Base-by-base conservation (phyloP, 805 yeast species). In the Saturnispora ahearnii region DNA sequence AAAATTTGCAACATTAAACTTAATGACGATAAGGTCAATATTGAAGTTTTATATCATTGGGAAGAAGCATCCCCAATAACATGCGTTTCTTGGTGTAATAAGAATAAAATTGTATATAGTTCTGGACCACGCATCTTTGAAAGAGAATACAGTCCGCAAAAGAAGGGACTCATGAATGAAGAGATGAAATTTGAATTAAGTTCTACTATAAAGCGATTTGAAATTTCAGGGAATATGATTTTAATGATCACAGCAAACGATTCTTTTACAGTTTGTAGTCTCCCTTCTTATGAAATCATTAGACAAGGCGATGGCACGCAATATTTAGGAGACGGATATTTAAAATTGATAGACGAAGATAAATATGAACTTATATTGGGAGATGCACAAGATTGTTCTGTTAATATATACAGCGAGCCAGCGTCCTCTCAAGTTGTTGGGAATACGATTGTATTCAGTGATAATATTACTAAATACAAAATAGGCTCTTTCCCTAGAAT, bases 401-500 rank as follows among this genome's bases (percentile, higher is more conserved):
- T 56, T 12, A 45, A 54, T 6, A 53, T 43, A 6, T 38, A 38
- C 15, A 22, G n/a, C 11, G 42, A 38, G 30, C 42, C 42, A 12
- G n/a, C 6, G 11, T 12, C 30, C 56, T 59, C 48, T 41, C 55
- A 52, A n/a, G 58, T 52, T 51, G 55, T 56, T 33, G 58, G 21
- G 44, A 29, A 24, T 15, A 12, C 28, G 22, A 13, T 29, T n/a
- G 24, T 38, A 13, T 22, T 24, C 11, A 18, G 44, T 46, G 10
- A 62, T 59, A 46, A 48, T 57, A 15, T 53, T 57, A 3, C 7
- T 22, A 8, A 57, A 54, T 44, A 40, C 15, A 31, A 33, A 2
- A 28, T 63, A 2, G 59, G 67, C 1, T 68, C 62, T 36, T 59
- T 69, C 12, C 73, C 73, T 1, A 60, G 66, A 50, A 30, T 72